Percentiles rank a stretch among this genome's conserved stretches.
phyloP scores from a whole-genome alignment of 352 stramenopile genomes.

The Blastocystis sp. region DNA sequence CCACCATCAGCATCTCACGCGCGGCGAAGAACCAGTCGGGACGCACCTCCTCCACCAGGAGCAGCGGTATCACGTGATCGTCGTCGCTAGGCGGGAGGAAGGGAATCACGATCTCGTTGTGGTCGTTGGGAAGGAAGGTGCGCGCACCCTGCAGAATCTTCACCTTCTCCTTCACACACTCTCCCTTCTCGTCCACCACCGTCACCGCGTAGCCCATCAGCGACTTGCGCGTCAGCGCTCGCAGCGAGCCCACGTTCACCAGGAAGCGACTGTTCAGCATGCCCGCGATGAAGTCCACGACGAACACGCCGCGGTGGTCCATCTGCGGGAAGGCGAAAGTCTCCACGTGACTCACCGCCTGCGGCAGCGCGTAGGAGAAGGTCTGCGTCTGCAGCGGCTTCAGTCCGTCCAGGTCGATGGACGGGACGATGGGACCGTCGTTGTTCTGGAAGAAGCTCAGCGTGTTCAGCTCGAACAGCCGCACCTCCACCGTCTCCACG shows the following conservation, averaged over 20 bases:
- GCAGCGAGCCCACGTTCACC: constrained; percentile 47
- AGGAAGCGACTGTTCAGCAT: constrained; percentile 34
- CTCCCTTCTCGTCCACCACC: constrained; percentile 54
- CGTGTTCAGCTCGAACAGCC: constrained; percentile 56
- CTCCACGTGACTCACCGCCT: not conserved
- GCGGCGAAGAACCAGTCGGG: constrained; percentile 6
- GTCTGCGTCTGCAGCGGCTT: not conserved
- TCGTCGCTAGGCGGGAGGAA: not conserved
- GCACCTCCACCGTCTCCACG: constrained; percentile 35
- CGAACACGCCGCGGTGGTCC: constrained; percentile 39
- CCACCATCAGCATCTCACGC: not conserved
- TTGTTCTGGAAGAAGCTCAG: constrained; percentile 50
- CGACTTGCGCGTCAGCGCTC: not conserved
- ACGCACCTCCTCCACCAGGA: constrained; percentile 9
- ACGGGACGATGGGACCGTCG: not conserved
- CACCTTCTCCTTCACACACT: constrained; percentile 6
- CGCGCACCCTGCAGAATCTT: not conserved
- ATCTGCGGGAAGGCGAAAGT: constrained; percentile 24
- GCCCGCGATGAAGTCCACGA: constrained; percentile 49
- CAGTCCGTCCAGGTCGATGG: constrained; percentile 54
- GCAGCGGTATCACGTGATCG: not conserved
- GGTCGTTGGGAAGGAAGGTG: not conserved
- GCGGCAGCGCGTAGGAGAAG: not conserved
- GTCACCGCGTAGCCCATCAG: constrained; percentile 9
- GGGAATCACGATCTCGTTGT: constrained; percentile 47